Conservation (phyloP, 2,329 filamentous ascomycete genomes). For the Remersonia thermophila region DNA sequence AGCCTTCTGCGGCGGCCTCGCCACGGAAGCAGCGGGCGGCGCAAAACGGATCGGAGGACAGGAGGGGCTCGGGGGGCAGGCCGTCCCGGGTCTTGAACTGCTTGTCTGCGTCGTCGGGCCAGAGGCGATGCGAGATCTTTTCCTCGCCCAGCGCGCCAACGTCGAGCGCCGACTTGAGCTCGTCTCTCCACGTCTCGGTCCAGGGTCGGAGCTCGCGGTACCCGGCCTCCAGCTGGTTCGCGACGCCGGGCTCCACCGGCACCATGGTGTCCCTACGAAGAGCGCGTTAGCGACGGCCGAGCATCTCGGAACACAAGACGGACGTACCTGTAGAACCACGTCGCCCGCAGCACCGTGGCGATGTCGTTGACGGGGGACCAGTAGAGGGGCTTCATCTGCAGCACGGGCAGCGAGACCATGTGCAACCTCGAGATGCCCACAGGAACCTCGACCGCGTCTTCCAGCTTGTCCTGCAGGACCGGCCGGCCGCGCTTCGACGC, state of each 20-base stretch:
- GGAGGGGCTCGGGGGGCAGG: slow-evolving; percentile 25
- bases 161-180: slow-evolving; percentile 79
- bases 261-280: slow-evolving; percentile 63
- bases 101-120: slow-evolving; percentile 47
- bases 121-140: slow-evolving; percentile 75
- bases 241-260: slow-evolving; percentile 71
- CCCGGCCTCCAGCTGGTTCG: slow-evolving; percentile 85
- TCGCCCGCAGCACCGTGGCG: slow-evolving; percentile 68
- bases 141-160: slow-evolving; percentile 83
- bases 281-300: slow-evolving; percentile 6
- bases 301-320: neutral
- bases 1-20: slow-evolving; percentile 45
- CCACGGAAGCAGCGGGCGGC: slow-evolving; percentile 47
- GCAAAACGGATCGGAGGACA: slow-evolving; percentile 45
- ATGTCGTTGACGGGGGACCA: slow-evolving; percentile 92
- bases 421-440: slow-evolving; percentile 88
- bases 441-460: slow-evolving; percentile 46
- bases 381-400: slow-evolving; percentile 93
- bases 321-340: slow-evolving; percentile 79
- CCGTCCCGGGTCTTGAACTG: slow-evolving; percentile 23
- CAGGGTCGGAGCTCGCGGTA: slow-evolving; percentile 79
- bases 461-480: neutral
- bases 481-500: slow-evolving; percentile 4
- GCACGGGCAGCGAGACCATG: slow-evolving; percentile 66
- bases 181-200: slow-evolving; percentile 86